phyloP scores from a whole-genome alignment of 116 monocot species.

The Papilionanthe hybrid region DNA sequence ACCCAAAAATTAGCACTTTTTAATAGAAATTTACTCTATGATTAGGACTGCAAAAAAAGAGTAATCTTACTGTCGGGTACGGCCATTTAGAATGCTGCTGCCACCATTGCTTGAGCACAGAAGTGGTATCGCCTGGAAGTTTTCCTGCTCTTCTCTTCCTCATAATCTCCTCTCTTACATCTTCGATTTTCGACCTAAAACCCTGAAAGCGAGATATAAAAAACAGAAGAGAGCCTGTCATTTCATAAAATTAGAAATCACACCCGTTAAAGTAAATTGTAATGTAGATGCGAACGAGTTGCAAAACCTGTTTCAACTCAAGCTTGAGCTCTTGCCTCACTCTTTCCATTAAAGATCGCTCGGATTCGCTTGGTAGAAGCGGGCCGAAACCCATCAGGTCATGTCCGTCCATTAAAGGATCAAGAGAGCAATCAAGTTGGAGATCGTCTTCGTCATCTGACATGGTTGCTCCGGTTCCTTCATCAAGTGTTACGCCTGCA shows the following conservation, averaged over 20 bases:
- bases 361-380: constrained; percentile 81
- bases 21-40: background rate
- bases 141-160: constrained; percentile 97
- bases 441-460: constrained; percentile 79
- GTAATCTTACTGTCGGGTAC: constrained; percentile 77
- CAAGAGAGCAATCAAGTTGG: constrained; percentile 47
- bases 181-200: constrained; percentile 90
- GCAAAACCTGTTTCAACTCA: constrained; percentile 82
- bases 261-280: background rate
- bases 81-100: constrained; percentile 98
- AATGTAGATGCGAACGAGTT: background rate
- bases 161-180: constrained; percentile 94
- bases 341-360: constrained; percentile 91
- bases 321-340: constrained; percentile 89
- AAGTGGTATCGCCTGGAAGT: constrained; percentile 93
- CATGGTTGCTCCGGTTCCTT: constrained; percentile 93
- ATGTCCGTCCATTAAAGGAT: constrained; percentile 51
- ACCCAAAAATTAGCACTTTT: background rate
- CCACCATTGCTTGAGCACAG: constrained; percentile 96
- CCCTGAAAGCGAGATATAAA: constrained; percentile 36
- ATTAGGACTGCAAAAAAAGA: too few relatives aligned
- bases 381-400: constrained; percentile 93
- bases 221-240: background rate
- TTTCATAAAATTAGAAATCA: background rate
- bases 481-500: constrained; percentile 68